Conservation (phyloP, 129 eudicot genomes). For the Ambrosia artemisiifolia region DNA sequence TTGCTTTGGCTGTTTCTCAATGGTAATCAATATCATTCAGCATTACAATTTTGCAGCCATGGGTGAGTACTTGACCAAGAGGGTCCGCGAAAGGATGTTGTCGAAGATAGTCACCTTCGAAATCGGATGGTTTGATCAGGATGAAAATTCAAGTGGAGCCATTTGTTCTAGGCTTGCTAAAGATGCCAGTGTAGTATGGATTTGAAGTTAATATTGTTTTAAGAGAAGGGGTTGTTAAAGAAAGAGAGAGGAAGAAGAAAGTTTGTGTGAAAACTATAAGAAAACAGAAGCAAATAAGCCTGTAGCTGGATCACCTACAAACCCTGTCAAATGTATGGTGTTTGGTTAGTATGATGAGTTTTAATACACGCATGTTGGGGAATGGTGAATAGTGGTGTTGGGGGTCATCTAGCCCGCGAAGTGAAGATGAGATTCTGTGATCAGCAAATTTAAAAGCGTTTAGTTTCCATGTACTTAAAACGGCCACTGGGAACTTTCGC, state of each 20-base stretch:
- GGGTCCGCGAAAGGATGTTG: slow-evolving; percentile 85
- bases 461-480: slow-evolving; percentile 43
- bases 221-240: too few relatives aligned
- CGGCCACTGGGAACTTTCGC: slow-evolving; percentile 69
- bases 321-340: too few relatives aligned
- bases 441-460: slow-evolving; percentile 54
- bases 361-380: too few relatives aligned
- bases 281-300: too few relatives aligned
- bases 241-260: too few relatives aligned
- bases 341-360: too few relatives aligned
- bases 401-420: slow-evolving; percentile 45
- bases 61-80: slow-evolving; percentile 89
- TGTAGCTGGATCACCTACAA: too few relatives aligned
- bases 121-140: slow-evolving; percentile 91
- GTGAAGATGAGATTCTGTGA: slow-evolving; percentile 57
- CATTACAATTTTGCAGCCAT: slow-evolving; percentile 86
- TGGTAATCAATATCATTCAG: slow-evolving; percentile 59
- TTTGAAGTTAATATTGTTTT: background rate
- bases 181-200: slow-evolving; percentile 90
- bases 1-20: slow-evolving; percentile 65
- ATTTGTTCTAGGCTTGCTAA: slow-evolving; percentile 85
- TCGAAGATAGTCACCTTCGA: slow-evolving; percentile 89
- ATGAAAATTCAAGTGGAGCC: slow-evolving; percentile 85
- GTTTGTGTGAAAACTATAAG: too few relatives aligned
- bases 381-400: too few relatives aligned